Conservation (phyloP, 805 yeast species). For the Pichia phayaonensis region DNA sequence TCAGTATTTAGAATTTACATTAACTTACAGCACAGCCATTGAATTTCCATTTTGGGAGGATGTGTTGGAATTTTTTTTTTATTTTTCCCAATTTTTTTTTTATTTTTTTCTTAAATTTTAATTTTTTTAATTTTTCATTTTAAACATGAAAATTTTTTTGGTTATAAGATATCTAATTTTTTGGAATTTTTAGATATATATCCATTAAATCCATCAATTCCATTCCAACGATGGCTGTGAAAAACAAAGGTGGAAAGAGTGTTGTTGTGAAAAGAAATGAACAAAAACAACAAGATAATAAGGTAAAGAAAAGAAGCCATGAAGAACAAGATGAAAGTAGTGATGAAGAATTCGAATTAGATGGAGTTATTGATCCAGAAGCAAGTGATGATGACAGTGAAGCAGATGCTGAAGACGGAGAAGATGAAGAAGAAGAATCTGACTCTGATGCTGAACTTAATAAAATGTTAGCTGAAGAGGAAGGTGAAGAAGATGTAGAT, state of each 20-base stretch:
- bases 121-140: not conserved
- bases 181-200: no score
- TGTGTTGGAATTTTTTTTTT: not conserved
- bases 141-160: not conserved
- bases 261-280: not conserved
- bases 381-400: conserved; percentile 29
- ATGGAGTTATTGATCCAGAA: conserved; percentile 36
- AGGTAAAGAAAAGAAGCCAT: conserved; percentile 13
- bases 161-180: not conserved
- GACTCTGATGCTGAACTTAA: conserved; percentile 62
- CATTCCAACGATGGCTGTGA: not conserved
- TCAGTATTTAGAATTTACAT: no score
- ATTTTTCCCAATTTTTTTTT: no score
- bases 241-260: not conserved
- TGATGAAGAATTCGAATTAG: conserved; percentile 24
- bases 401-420: conserved; percentile 19
- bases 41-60: not conserved
- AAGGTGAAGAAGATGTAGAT: conserved; percentile 28
- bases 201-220: not conserved
- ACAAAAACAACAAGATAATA: conserved; percentile 14
- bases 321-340: conserved; percentile 19
- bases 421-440: conserved; percentile 27
- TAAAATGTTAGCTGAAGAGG: conserved; percentile 39
- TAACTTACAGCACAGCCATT: no score
- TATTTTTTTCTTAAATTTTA: no score